Evolutionary conservation across 139 green algal species (phyloP), one percentile per base, ranked within the genome.

Genomic region (Zygnema circumcarinatum): DNA sequence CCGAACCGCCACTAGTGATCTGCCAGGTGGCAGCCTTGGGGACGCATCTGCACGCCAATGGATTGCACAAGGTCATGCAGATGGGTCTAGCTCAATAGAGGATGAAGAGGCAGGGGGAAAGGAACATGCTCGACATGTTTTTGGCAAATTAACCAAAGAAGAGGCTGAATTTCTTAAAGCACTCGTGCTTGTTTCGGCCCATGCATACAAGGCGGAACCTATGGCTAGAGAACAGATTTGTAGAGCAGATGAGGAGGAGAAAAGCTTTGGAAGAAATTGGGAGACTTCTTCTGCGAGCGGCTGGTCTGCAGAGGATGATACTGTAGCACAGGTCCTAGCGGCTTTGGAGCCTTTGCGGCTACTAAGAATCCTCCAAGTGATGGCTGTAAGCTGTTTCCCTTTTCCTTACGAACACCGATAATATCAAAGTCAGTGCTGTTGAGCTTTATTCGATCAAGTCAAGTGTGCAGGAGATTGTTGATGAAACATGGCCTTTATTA

Each of bases 321-420:
- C 2, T 38, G 79, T 85, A 11, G 79, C 79, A 31, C 25, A 40
- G 16, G 41, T 76, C 3, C 16, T 85, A 7, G 79, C 35, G 41
- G 20, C 79, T 78, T 35, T 78, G 32, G 22, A 76, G 2, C 39
- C 79, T 38, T 36, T 32, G 29, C 32, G 62, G 42, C 41, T 85
- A 36, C 79, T 7, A 67, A 2, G 79, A 38, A 36, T 85, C 2
- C 79, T 85, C 2, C 79, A 76, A 36, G 79, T 36, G 32, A 85
- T 85, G 79, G 79, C 42, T 32, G 79, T 85, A 79, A 78, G 75
- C 54, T 72, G 25, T 29, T 72, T 72, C 29, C 25, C 54, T 29
- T 72, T 72, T 29, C 29, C 54, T 29, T 72, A 33, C 54, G 25
- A 29, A 29, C 54, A 72, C 25, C 29, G 54, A 29, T 25, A 29